phyloP scores from a whole-genome alignment of 495 filamentous ascomycete species.

The Podospora pseudoanserina region DNA sequence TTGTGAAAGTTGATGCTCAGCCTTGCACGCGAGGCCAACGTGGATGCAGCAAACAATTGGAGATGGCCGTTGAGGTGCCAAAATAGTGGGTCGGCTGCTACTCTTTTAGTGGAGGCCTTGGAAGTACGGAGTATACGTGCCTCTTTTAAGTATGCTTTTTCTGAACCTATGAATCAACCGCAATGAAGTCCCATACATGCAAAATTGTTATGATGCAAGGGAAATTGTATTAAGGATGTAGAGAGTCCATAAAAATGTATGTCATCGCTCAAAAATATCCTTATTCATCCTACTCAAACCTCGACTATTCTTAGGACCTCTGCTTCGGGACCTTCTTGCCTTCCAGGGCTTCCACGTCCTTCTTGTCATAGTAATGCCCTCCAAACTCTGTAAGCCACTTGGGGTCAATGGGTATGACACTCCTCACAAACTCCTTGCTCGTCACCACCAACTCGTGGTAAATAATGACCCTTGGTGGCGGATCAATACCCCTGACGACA shows the following conservation, averaged over 20 bases:
- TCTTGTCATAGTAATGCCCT: slow-evolving; percentile 93
- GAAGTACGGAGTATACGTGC: background rate
- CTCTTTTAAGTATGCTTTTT: background rate
- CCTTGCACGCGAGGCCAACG: background rate
- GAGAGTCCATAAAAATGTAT: background rate
- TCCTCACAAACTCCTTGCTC: slow-evolving; percentile 91
- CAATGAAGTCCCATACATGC: no score
- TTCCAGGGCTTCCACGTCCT: slow-evolving; percentile 77
- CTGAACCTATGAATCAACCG: no score
- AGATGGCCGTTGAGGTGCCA: background rate
- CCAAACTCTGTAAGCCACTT: slow-evolving; percentile 90
- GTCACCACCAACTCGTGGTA: slow-evolving; percentile 93
- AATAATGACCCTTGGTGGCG: slow-evolving; percentile 73
- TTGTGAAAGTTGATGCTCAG: background rate
- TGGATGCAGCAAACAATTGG: background rate
- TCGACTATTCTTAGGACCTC: slow-evolving; percentile 24
- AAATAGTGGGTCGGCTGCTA: background rate
- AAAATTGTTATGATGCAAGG: no score
- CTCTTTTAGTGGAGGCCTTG: background rate
- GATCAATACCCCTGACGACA: slow-evolving; percentile 75
- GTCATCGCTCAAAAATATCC: background rate
- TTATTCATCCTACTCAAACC: background rate
- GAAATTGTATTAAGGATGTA: background rate
- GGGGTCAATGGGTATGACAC: slow-evolving; percentile 75
- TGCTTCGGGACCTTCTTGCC: slow-evolving; percentile 62